Evolutionary conservation across 495 filamentous ascomycete genomes (phyloP).

Genomic region (Tirmania nivea): DNA sequence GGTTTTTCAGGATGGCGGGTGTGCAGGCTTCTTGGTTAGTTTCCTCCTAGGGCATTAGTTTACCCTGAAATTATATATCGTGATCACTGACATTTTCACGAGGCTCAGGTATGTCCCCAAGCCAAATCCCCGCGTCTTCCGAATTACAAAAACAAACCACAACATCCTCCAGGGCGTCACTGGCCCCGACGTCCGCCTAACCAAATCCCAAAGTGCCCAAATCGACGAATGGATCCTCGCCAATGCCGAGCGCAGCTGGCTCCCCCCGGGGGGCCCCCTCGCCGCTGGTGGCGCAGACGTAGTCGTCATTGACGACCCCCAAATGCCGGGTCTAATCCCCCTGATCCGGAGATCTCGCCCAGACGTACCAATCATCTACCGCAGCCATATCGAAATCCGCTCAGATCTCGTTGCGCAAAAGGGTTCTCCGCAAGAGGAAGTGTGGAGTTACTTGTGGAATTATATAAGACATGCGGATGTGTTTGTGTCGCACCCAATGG

Average conservation of each 20-base stretch:
- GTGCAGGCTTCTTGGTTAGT: constrained; percentile 59
- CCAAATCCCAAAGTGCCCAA: constrained; percentile 32
- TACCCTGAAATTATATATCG: no score
- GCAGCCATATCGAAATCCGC: constrained; percentile 69
- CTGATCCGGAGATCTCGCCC: constrained; percentile 52
- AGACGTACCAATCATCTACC: constrained; percentile 55
- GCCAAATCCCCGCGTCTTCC: constrained; percentile 63
- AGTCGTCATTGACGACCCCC: constrained; percentile 63
- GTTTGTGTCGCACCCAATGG: constrained; percentile 71
- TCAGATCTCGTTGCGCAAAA: constrained; percentile 43
- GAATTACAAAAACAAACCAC: constrained; percentile 76
- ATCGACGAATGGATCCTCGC: constrained; percentile 55
- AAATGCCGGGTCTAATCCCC: constrained; percentile 67
- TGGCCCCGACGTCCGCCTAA: constrained; percentile 37
- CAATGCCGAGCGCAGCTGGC: constrained; percentile 62
- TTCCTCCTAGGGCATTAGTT: constrained; percentile 9
- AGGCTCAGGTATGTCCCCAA: constrained; percentile 47
- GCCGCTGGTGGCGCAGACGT: constrained; percentile 54
- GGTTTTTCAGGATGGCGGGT: constrained; percentile 45
- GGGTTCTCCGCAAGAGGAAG: constrained; percentile 46
- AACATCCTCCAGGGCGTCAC: constrained; percentile 80
- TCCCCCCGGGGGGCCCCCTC: constrained; percentile 43
- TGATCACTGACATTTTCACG: not conserved
- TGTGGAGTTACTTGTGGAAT: constrained; percentile 60
- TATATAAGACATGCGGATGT: constrained; percentile 49